Base-by-base conservation (phyloP, 2,329 filamentous ascomycete genomes). In the Xylaria sp. region DNA sequence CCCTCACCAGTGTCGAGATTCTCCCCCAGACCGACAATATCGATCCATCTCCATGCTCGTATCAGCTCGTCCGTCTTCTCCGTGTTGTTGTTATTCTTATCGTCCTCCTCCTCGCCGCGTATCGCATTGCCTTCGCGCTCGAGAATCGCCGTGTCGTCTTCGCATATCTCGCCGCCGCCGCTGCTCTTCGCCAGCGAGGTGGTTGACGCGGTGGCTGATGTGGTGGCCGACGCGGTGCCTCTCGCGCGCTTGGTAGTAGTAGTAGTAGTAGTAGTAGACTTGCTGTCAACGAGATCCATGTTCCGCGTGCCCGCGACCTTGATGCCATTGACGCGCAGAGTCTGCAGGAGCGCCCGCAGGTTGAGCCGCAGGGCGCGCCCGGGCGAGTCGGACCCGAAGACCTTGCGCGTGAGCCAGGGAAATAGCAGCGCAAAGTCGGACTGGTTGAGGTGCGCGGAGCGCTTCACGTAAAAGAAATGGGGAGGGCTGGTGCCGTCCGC, bases 371-470 rank as follows among this genome's bases (percentile, higher is more conserved):
- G 77, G 0, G 86, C 84, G 13, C 87, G 83, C 75, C 89, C 88
- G 0, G 89, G 88, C 60, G 87, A 82, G 56, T 86, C 84, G 0
- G 86, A 85, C 1, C 83, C 83, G 72, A 89, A 88, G 9, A 90
- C 83, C 72, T 83, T 85, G 74, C 84, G 86, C 9, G 87, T 89
- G 56, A 90, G 74, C 86, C 90, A 92, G 0, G 93, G 93, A 76
- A 97, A 97, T 26, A 97, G 81, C 28, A 96, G 82, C 42, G 92
- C 93, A 74, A 96, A 97, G 76, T 97, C 93, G 23, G 89, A 92
- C 79, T 97, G 93, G 66, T 87, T 93, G 31, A 97, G 85, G 77
- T 97, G 93, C 0, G 93, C 92, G n/a, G 90, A 92, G 53, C 87
- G 83, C 15, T 85, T 78, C 2, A 93, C 89, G 78, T 93, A 95